Conservation (phyloP, 176 grass and related monocot species). For the Oryza longistaminata region DNA sequence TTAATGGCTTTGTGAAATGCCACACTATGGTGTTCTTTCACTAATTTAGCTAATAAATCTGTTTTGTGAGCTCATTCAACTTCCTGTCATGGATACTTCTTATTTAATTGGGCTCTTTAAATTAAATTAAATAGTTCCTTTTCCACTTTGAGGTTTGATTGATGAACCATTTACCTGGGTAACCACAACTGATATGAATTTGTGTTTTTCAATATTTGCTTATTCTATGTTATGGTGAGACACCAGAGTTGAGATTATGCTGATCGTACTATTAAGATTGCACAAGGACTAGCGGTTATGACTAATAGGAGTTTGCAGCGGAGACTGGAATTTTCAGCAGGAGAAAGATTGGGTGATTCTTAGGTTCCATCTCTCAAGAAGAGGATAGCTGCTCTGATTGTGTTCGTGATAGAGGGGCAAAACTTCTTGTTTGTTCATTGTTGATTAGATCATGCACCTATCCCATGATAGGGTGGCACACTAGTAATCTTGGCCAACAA, state of each 20-base stretch:
- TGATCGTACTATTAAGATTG: not conserved
- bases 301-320: not conserved
- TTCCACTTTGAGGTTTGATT: not conserved
- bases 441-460: not conserved
- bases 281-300: not conserved
- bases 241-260: not conserved
- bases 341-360: not conserved
- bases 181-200: not conserved
- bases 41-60: constrained; percentile 17
- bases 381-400: not conserved
- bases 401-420: not conserved
- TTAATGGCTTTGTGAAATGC: constrained; percentile 4
- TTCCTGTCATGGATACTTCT: not conserved
- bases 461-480: not conserved
- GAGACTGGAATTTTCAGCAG: not conserved
- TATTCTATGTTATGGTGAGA: not conserved
- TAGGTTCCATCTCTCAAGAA: not conserved
- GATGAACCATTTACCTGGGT: not conserved
- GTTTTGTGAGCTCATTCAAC: not conserved
- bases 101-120: not conserved
- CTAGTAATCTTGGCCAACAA: not conserved
- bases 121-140: not conserved
- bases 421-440: not conserved
- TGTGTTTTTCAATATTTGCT: not conserved
- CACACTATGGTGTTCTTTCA: not conserved